phyloP scores from a whole-genome alignment of 345 rosid genomes.

The Reutealis trisperma region DNA sequence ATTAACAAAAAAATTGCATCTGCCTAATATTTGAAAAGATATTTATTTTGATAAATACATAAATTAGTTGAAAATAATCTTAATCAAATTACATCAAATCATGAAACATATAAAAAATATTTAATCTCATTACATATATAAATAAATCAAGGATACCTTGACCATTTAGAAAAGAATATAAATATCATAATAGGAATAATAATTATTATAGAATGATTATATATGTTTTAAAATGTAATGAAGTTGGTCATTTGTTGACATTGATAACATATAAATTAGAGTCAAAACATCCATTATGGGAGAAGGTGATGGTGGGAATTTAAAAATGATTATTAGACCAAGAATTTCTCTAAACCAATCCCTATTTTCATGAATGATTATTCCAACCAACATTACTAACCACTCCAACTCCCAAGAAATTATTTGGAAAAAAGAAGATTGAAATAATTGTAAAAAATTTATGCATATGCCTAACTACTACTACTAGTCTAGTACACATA shows the following conservation, averaged over 20 bases:
- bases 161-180: background rate
- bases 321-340: slow-evolving; percentile 6
- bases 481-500: too few species aligned
- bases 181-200: background rate
- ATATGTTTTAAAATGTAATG: background rate
- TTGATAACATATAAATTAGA: background rate
- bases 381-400: slow-evolving; percentile 19
- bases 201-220: slow-evolving; percentile 3
- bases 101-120: too few species aligned
- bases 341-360: slow-evolving; percentile 11
- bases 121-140: too few species aligned
- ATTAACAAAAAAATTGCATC: too few species aligned
- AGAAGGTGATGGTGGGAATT: slow-evolving; percentile 13
- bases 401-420: slow-evolving; percentile 22
- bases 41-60: too few species aligned
- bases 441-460: slow-evolving; percentile 1
- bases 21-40: too few species aligned
- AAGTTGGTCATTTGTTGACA: slow-evolving; percentile 3
- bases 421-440: background rate
- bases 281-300: slow-evolving; percentile 26
- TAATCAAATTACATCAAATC: too few species aligned
- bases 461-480: slow-evolving; percentile 11
- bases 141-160: too few species aligned
- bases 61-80: too few species aligned
- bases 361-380: background rate